A percentile compares a stretch with the other conserved stretches of the same genome.
Conservation (phyloP, 495 filamentous ascomycete species). For the Cryomyces minteri region DNA sequence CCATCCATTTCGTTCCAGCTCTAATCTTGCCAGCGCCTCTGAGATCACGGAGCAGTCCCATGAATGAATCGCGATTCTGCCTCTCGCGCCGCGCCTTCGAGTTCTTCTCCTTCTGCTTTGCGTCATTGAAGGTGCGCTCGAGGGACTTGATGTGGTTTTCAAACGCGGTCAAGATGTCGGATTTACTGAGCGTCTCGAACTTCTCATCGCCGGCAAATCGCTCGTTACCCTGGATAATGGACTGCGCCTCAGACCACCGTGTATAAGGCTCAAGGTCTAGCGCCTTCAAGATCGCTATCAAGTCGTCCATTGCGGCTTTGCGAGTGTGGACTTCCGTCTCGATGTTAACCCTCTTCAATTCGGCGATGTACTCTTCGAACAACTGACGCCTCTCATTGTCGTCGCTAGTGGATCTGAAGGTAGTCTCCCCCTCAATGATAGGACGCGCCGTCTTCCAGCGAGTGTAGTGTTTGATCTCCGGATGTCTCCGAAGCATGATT, state of each 20-base stretch:
- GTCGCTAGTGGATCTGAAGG: slow-evolving; percentile 77
- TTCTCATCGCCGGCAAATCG: slow-evolving; percentile 71
- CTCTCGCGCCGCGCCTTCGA: slow-evolving; percentile 64
- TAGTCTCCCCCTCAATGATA: slow-evolving; percentile 88
- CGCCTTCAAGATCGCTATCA: slow-evolving; percentile 63
- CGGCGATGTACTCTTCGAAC: slow-evolving; percentile 83
- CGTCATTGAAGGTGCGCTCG: slow-evolving; percentile 78
- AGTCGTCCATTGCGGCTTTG: slow-evolving; percentile 71
- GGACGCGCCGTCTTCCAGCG: slow-evolving; percentile 93
- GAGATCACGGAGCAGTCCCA: slow-evolving; percentile 53
- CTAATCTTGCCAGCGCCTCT: slow-evolving; percentile 67
- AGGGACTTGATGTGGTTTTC: slow-evolving; percentile 87
- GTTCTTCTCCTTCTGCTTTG: slow-evolving; percentile 70
- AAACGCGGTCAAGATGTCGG: slow-evolving; percentile 82
- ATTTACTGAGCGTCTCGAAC: slow-evolving; percentile 73
- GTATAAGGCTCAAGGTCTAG: slow-evolving; percentile 85
- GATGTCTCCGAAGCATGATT: slow-evolving; percentile 89
- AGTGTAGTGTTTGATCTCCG: slow-evolving; percentile 95
- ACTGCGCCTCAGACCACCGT: slow-evolving; percentile 81
- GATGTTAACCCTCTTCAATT: slow-evolving; percentile 59
- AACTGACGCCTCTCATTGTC: slow-evolving; percentile 80
- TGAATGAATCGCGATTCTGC: slow-evolving; percentile 65
- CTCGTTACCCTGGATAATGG: slow-evolving; percentile 58
- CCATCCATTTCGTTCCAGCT: slow-evolving; percentile 77
- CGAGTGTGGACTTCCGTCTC: slow-evolving; percentile 53